A percentile compares a stretch with the other conserved stretches of the same genome.
Evolutionary conservation across 1,284 basidiomycete species (phyloP).

Genomic region (Ganoderma meredithae): DNA sequence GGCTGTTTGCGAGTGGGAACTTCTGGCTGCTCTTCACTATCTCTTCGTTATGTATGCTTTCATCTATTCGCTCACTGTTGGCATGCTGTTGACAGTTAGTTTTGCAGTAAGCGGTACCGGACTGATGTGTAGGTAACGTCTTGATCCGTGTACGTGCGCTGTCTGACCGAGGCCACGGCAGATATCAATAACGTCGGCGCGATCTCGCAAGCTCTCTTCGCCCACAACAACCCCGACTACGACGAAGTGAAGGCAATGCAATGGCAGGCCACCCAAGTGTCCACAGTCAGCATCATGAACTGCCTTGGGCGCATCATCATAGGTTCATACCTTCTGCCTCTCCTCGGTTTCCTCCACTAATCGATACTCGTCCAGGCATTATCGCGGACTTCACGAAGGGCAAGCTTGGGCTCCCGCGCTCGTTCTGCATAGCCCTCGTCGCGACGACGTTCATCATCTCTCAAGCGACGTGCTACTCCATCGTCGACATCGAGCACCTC

Average conservation of each 20-base stretch:
- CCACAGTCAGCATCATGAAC: slow-evolving; percentile 85
- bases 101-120: slow-evolving; percentile 84
- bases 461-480: slow-evolving; percentile 64
- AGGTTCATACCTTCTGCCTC: slow-evolving; percentile 49
- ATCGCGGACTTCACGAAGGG: slow-evolving; percentile 77
- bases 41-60: slow-evolving; percentile 69
- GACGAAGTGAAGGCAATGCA: slow-evolving; percentile 72
- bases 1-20: slow-evolving; percentile 58
- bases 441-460: slow-evolving; percentile 73
- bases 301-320: slow-evolving; percentile 83
- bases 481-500: slow-evolving; percentile 67
- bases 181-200: slow-evolving; percentile 97
- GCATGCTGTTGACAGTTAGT: not conserved
- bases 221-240: slow-evolving; percentile 68
- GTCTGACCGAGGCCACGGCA: slow-evolving; percentile 39
- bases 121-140: slow-evolving; percentile 72
- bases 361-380: slow-evolving; percentile 49
- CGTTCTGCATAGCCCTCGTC: slow-evolving; percentile 76
- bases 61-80: not conserved
- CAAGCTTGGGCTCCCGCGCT: slow-evolving; percentile 66
- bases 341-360: not conserved
- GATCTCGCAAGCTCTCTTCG: slow-evolving; percentile 86
- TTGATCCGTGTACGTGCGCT: not conserved
- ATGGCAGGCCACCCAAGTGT: slow-evolving; percentile 89
- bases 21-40: slow-evolving; percentile 82